These are phyloP conservation scores for Dalechampia spathulata DNA, from an alignment of 441 rosid genomes.

Conservation along the genomic window DNA sequence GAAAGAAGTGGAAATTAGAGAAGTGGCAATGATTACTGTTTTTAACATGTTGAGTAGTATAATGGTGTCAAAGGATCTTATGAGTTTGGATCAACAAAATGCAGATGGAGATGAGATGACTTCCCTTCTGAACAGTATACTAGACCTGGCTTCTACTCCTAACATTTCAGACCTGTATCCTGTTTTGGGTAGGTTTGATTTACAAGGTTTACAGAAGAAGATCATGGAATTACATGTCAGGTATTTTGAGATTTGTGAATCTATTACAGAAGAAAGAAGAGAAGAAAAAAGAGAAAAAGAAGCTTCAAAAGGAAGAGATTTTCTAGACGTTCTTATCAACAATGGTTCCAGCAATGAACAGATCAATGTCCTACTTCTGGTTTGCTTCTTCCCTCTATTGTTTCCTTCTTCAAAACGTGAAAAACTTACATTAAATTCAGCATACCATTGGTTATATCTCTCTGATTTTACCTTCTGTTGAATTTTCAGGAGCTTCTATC, in stretches of 20 bases:
- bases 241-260: constrained; percentile 15
- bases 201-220: constrained; percentile 30
- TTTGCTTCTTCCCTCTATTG: constrained; percentile 7
- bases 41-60: constrained; percentile 27
- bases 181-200: constrained; percentile 25
- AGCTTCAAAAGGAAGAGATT: constrained; percentile 8
- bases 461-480: background rate
- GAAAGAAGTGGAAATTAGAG: constrained; percentile 23
- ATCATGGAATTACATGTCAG: constrained; percentile 13
- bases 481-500: constrained; percentile 22
- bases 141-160: constrained; percentile 17
- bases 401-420: background rate
- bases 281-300: background rate
- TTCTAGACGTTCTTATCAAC: constrained; percentile 21
- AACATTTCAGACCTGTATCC: constrained; percentile 37
- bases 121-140: constrained; percentile 16
- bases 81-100: constrained; percentile 21
- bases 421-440: background rate
- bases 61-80: constrained; percentile 29
- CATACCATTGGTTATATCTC: background rate
- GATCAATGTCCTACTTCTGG: constrained; percentile 27
- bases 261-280: constrained; percentile 22
- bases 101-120: constrained; percentile 17
- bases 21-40: constrained; percentile 20
- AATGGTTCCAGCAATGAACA: constrained; percentile 29